These are phyloP conservation scores for Neofusicoccum umdonicola DNA, from an alignment of 2,329 filamentous ascomycete genomes.

Conservation along the genomic window DNA sequence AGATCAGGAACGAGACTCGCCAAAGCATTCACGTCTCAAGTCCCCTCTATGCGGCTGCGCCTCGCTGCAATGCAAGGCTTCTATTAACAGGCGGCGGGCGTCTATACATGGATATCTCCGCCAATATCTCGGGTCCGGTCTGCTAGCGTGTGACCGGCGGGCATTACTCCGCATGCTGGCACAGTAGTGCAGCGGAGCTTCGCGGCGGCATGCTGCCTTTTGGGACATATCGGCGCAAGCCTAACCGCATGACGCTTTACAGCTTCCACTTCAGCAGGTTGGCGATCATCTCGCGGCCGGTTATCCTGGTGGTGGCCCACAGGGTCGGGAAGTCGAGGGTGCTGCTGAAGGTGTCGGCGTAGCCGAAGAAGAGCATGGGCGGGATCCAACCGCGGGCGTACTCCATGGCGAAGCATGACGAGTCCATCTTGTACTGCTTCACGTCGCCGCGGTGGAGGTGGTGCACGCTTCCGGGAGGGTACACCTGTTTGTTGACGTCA, in stretches of 20 bases:
- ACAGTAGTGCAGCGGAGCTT: neutral
- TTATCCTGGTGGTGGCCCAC: conserved; percentile 74
- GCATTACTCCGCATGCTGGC: neutral
- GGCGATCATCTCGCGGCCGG: conserved; percentile 70
- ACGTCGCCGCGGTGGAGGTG: conserved; percentile 68
- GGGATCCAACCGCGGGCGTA: conserved; percentile 89
- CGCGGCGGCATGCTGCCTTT: neutral
- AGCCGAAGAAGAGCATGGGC: conserved; percentile 87
- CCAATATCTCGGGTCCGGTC: neutral
- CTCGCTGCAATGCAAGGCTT: neutral
- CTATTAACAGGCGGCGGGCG: neutral
- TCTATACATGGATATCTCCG: neutral
- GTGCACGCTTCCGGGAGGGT: conserved; percentile 67
- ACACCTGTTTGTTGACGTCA: conserved; percentile 43
- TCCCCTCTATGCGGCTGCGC: neutral
- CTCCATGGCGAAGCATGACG: conserved; percentile 75
- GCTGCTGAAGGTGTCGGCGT: conserved; percentile 74
- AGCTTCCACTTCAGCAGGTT: conserved; percentile 73
- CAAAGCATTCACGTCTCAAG: neutral
- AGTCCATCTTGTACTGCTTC: conserved; percentile 82
- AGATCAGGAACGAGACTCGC: neutral
- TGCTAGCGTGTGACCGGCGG: neutral
- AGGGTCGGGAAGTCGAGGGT: conserved; percentile 84
- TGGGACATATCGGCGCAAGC: neutral
- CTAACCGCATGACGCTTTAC: conserved; percentile 36